These are phyloP conservation scores for Globisporangium orthogonon DNA, from an alignment of 352 stramenopile genomes.

Conservation along the genomic window DNA sequence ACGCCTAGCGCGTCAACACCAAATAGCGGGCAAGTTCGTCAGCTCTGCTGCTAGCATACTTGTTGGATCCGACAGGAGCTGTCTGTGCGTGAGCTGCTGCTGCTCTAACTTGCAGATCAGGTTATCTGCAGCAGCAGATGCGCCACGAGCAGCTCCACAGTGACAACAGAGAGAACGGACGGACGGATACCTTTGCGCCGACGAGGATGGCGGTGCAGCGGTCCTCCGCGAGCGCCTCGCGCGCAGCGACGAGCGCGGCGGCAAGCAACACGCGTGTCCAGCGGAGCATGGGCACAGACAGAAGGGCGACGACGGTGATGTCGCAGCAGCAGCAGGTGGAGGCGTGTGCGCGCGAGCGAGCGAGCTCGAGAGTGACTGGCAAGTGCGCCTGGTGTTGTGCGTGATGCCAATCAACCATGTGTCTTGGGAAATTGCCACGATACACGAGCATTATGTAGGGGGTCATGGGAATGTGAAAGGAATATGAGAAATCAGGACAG, in stretches of 20 bases:
- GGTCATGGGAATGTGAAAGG: neutral
- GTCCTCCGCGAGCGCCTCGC: slow-evolving; percentile 29
- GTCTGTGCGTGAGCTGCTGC: neutral
- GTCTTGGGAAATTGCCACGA: neutral
- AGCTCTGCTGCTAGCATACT: neutral
- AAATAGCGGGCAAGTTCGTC: neutral
- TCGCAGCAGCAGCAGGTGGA: too few species aligned
- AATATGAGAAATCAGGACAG: neutral
- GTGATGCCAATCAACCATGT: neutral
- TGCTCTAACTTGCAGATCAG: neutral
- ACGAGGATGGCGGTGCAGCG: slow-evolving; percentile 79
- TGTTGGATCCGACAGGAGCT: neutral
- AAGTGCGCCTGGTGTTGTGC: neutral
- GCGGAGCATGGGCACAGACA: neutral
- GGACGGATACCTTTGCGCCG: slow-evolving; percentile 41
- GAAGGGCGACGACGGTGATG: neutral
- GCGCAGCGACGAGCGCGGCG: slow-evolving; percentile 15
- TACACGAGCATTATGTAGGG: neutral
- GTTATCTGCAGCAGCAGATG: neutral
- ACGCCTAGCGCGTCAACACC: slow-evolving; percentile 27
- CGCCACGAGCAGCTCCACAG: neutral
- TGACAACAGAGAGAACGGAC: neutral
- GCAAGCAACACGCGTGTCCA: slow-evolving; percentile 11
- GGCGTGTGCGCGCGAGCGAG: neutral
- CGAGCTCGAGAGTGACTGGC: slow-evolving; percentile 4